These are phyloP conservation scores for Cystobasidium onofrii DNA, from an alignment of 768 basidiomycete species.

Conservation along the genomic window DNA sequence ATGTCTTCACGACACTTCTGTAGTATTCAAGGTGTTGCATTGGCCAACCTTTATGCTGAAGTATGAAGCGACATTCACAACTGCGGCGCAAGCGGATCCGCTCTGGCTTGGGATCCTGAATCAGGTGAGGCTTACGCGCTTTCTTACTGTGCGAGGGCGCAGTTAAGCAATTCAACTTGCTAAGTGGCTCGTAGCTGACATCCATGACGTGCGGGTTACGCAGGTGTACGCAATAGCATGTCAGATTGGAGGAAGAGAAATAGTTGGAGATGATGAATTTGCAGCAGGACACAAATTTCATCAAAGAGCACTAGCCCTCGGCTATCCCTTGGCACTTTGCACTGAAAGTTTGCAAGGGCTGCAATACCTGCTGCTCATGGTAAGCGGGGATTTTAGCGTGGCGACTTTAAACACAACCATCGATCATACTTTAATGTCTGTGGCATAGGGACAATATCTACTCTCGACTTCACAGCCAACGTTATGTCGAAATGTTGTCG, in stretches of 20 bases:
- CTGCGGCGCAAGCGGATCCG: neutral
- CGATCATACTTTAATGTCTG: neutral
- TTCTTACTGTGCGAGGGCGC: too few relatives aligned
- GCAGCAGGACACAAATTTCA: neutral
- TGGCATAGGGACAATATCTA: neutral
- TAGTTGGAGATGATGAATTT: neutral
- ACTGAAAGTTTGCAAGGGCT: neutral
- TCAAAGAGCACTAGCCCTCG: neutral
- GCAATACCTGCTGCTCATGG: neutral
- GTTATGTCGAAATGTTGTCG: neutral
- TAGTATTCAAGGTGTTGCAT: neutral
- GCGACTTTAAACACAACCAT: too few relatives aligned
- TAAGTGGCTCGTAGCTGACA: too few relatives aligned
- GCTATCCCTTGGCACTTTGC: neutral
- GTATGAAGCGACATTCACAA: neutral
- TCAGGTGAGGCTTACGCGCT: neutral
- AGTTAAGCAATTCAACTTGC: too few relatives aligned
- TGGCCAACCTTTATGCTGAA: neutral
- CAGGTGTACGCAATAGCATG: neutral
- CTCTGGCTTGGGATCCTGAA: neutral
- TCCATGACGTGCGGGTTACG: neutral
- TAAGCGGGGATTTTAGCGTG: neutral
- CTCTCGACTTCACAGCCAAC: neutral
- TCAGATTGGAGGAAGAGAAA: neutral
- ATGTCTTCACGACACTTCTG: neutral